Conservation (phyloP, 2,329 filamentous ascomycete genomes). For the Ceratocystis colombiana region DNA sequence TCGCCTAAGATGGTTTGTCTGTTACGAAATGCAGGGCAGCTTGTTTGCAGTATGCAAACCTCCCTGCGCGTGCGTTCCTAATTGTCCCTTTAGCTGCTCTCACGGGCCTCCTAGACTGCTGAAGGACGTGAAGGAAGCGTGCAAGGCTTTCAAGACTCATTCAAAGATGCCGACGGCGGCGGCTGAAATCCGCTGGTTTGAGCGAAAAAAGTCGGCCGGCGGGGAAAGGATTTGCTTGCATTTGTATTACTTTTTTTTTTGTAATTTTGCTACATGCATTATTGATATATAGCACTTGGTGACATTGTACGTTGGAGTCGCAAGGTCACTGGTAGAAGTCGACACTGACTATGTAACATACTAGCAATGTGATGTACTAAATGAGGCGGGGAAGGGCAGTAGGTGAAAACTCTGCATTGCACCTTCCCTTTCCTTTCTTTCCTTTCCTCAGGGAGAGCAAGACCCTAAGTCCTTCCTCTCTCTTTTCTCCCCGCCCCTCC, state of each 20-base stretch:
- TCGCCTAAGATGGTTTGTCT: not conserved
- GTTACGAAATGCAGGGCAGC: not conserved
- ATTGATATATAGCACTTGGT: too few relatives aligned
- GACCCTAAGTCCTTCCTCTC: not conserved
- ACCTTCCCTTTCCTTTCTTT: too few relatives aligned
- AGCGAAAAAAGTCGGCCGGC: not conserved
- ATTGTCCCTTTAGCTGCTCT: not conserved
- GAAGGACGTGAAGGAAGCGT: not conserved
- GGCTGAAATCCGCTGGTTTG: conserved; percentile 6
- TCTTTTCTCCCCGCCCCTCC: not conserved
- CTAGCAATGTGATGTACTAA: too few relatives aligned
- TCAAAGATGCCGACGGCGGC: conserved; percentile 2
- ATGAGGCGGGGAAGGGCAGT: too few relatives aligned
- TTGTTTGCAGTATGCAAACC: not conserved
- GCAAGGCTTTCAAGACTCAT: conserved; percentile 1
- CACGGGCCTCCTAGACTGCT: conserved; percentile 2
- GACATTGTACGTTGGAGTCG: too few relatives aligned
- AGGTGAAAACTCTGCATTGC: too few relatives aligned
- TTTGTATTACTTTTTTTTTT: not conserved
- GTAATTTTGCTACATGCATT: not conserved
- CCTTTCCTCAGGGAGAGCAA: not conserved
- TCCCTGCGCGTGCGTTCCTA: conserved; percentile 2
- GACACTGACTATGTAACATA: too few relatives aligned
- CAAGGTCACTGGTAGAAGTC: too few relatives aligned
- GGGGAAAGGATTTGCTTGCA: conserved; percentile 1